These are phyloP conservation scores for Wickerhamomyces hampshirensis DNA, from an alignment of 805 yeast genomes.

Conservation along the genomic window DNA sequence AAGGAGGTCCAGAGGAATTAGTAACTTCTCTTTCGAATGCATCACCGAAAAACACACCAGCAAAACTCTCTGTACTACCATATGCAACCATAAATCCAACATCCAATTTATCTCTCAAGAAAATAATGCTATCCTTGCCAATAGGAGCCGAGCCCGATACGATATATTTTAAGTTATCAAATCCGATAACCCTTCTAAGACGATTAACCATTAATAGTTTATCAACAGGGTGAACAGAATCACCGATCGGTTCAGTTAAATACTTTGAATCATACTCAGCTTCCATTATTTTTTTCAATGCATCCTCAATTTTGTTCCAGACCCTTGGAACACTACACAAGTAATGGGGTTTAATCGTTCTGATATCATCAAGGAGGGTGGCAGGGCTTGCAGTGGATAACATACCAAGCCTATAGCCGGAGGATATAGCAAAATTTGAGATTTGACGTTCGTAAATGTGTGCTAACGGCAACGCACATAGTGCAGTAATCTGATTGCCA, in stretches of 20 bases:
- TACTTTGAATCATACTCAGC: not conserved
- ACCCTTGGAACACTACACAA: slow-evolving; percentile 60
- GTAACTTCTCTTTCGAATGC: slow-evolving; percentile 36
- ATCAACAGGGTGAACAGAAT: not conserved
- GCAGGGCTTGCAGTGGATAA: slow-evolving; percentile 45
- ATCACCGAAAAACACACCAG: slow-evolving; percentile 43
- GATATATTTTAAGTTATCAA: slow-evolving; percentile 34
- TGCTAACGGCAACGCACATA: slow-evolving; percentile 49
- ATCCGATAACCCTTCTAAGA: slow-evolving; percentile 40
- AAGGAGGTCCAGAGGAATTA: slow-evolving; percentile 53
- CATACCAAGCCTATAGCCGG: slow-evolving; percentile 34
- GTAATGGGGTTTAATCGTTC: slow-evolving; percentile 44
- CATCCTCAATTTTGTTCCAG: slow-evolving; percentile 53
- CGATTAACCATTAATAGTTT: slow-evolving; percentile 22
- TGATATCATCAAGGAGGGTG: slow-evolving; percentile 51
- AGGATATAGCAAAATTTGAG: slow-evolving; percentile 34
- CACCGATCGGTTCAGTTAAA: not conserved
- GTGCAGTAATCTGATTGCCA: slow-evolving; percentile 27
- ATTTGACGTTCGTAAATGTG: slow-evolving; percentile 49
- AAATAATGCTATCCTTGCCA: slow-evolving; percentile 51
- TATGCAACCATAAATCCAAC: slow-evolving; percentile 50
- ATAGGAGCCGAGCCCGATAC: slow-evolving; percentile 68
- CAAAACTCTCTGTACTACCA: slow-evolving; percentile 68
- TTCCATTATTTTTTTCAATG: slow-evolving; percentile 33
- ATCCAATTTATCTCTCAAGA: slow-evolving; percentile 52